phyloP scores from a whole-genome alignment of 225 moss, liverwort and hornwort genomes.

The Bryoerythrophyllum caledonicum region DNA sequence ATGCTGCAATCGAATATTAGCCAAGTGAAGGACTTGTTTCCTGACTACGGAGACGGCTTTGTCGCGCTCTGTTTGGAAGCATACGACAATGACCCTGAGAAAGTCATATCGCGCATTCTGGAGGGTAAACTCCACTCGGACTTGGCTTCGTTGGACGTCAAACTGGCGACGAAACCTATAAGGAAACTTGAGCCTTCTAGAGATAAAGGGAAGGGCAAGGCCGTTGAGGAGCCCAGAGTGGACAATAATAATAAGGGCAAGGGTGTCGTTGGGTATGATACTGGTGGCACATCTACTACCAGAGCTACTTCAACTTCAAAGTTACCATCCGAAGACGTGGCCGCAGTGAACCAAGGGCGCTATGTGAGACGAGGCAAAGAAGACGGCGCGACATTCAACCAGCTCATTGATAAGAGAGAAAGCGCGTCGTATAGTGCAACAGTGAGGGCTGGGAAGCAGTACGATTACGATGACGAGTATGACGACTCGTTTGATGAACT shows the following conservation, averaged over 20 bases:
- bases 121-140: conserved; percentile 88
- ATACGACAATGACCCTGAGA: conserved; percentile 91
- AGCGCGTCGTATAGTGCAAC: conserved; percentile 55
- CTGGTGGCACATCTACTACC: conserved; percentile 46
- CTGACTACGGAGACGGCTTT: conserved; percentile 91
- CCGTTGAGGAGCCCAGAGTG: conserved; percentile 46
- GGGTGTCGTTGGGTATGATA: conserved; percentile 20
- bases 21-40: conserved; percentile 92
- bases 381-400: conserved; percentile 50
- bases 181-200: conserved; percentile 39
- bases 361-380: conserved; percentile 62
- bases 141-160: conserved; percentile 63
- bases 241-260: conserved; percentile 36
- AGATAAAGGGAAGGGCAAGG: conserved; percentile 93
- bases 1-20: conserved; percentile 77
- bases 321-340: neutral
- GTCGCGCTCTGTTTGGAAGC: conserved; percentile 86
- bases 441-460: conserved; percentile 63
- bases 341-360: conserved; percentile 60
- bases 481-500: conserved; percentile 98
- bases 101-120: conserved; percentile 76
- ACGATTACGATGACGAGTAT: conserved; percentile 97
- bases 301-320: conserved; percentile 39
- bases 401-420: conserved; percentile 59
- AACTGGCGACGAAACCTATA: conserved; percentile 58